Base-by-base conservation (phyloP, 73 alveolate genomes). In the Tetrahymena malaccensis region DNA sequence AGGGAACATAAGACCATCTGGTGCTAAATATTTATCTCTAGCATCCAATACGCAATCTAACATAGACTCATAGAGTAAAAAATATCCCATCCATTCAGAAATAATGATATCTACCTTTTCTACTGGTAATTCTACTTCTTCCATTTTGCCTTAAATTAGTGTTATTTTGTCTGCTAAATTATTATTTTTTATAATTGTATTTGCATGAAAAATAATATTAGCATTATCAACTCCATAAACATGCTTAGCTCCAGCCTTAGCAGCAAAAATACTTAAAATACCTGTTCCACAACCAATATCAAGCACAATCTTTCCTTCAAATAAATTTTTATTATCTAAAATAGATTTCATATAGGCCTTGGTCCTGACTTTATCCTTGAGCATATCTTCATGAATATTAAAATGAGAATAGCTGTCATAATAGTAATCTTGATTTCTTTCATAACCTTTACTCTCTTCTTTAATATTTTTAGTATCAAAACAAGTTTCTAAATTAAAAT, bases 211-310 rank as follows among this genome's bases (percentile, higher is more conserved):
- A 34, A 99, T 99, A 19, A 99, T 98, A 85, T 98, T 99, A 22
- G 99, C 99, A 94, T 95, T 96, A 93, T 99, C 99, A 94, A 99
- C 98, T 19, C 99, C 99, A 96, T 98, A 98, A 13, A 99, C 99
- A 95, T 99, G 99, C 58, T 95, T 96, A 4, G 99, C 99, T 35
- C 99, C 99, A 15, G 99, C 99, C 93, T 97, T 94, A 27, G 99
- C 99, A 15, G 99, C 99, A 96, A 99, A 99, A 94, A 98, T 97
- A 35, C 98, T 94, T 84, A 99, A 96, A 57, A 99, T 99, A 16
- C 99, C 99, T 17, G 99, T 99, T 34, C 99, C 99, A 93, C 99
- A 98, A 43, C 99, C 99, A 11, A 99, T 97, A 96, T 99, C 99
- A 9, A 99, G 98, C 33, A 99, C 99, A 34, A 98, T 96, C 97